These are phyloP conservation scores for Didymella sp. DNA, from an alignment of 2,329 filamentous ascomycete genomes.

Conservation along the genomic window DNA sequence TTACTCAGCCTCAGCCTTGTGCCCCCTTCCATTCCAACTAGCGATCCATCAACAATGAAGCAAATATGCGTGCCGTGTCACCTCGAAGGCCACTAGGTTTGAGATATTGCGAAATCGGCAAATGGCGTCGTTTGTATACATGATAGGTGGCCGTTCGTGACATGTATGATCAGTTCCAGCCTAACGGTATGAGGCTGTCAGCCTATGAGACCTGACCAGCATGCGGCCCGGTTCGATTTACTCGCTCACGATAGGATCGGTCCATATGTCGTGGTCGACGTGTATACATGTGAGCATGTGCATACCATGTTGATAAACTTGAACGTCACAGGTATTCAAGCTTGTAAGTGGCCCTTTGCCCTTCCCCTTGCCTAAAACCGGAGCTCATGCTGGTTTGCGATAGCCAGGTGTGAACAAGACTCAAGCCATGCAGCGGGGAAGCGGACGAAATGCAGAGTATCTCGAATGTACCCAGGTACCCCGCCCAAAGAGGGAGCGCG, in stretches of 20 bases:
- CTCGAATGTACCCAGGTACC: background rate
- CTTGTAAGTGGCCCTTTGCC: conserved; percentile 2
- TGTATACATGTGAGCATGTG: background rate
- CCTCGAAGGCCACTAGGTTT: background rate
- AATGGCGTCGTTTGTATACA: background rate
- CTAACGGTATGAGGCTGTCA: background rate
- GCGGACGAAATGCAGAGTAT: background rate
- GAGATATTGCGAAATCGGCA: background rate
- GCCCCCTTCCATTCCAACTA: background rate
- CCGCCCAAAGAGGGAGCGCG: background rate
- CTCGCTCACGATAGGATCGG: background rate
- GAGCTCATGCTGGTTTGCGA: background rate
- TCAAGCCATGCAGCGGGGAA: background rate
- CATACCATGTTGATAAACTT: background rate
- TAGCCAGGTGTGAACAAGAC: background rate
- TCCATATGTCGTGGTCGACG: background rate
- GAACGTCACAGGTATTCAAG: background rate
- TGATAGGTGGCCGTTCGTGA: background rate
- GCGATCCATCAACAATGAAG: background rate
- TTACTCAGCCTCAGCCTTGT: conserved; percentile 1
- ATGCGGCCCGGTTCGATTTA: background rate
- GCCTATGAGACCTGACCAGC: background rate
- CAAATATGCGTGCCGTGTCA: background rate
- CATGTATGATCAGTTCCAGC: background rate
- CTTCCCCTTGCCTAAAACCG: background rate